Evolutionary conservation across 768 basidiomycete species (phyloP), one percentile per base, ranked within the genome.

Genomic region (Auriscalpium orientale): DNA sequence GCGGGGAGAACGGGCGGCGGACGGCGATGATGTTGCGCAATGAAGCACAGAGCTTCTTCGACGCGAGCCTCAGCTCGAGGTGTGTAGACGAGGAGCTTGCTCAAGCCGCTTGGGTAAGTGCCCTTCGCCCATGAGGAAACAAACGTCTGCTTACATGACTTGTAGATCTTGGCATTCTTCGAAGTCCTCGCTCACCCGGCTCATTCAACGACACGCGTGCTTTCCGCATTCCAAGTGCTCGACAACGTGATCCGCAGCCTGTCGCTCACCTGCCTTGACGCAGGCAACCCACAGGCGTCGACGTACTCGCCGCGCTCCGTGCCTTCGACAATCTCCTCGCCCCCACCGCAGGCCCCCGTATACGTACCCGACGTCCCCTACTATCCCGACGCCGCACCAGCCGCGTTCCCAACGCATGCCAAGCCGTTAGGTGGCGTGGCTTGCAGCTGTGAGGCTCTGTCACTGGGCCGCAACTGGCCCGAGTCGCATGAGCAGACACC

Each of bases 31-130:
- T 73, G 52, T 76, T 89, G 53, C 71, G 84, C 47, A 82, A 89
- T 57, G 76, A 84, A 62, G 87, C 87, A 36, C 87, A 87, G 66
- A 74, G 77, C 49, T 80, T 84, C 11, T 69, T 90, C 59, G 85
- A 90, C 58, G 83, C 83, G 21, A 89, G 87, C 64, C 69, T 86
- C 56, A 84, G 79, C 64, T 79, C 83, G 46, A 79, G 81, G 16
- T 86, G 84, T 82, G 76, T 90, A 13, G 86, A 90, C 60, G 83
- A 86, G 63, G 81, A 79, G 35, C 76, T 89, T 8, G 85, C 82
- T 12, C 84, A 90, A 68, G 84, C 87, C 38, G 83, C 85, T 54
- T 90, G 84, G 84, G 87, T 88, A 66, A 61, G 79, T 65, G 9
- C 10, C 18, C 10, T 6, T 16, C 8, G 15, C n/a, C 0, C 1